Conservation (phyloP, 164 flowering plant genomes). For the Dillenia turbinata region DNA sequence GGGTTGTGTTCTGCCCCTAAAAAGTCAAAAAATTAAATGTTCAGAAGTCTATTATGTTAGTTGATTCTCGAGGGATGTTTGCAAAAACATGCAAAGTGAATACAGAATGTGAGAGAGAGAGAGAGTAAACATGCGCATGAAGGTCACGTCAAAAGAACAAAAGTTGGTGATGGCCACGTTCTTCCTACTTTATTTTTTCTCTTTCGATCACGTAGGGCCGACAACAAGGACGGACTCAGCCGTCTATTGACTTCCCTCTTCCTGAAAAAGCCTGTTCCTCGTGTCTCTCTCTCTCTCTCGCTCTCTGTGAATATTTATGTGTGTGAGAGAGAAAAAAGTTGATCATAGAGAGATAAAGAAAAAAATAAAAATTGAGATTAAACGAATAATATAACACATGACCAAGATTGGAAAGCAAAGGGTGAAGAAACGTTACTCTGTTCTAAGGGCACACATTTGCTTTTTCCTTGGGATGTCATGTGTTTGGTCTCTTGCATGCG, state of each 20-base stretch:
- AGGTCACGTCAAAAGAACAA: conserved; percentile 6
- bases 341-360: no score
- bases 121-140: conserved; percentile 9
- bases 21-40: no score
- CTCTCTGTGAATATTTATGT: neutral
- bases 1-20: no score
- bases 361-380: no score
- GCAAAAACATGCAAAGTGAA: neutral
- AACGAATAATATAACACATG: no score
- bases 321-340: no score
- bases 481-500: conserved; percentile 14
- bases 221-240: conserved; percentile 57
- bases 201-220: conserved; percentile 23
- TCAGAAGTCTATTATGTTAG: no score
- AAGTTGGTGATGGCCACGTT: conserved; percentile 21
- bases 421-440: no score
- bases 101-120: neutral
- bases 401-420: no score
- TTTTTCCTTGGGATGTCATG: no score
- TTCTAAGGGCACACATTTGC: no score
- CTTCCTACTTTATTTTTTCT: neutral
- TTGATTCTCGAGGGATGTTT: neutral
- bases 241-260: conserved; percentile 33
- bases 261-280: conserved; percentile 42
- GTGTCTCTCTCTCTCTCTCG: conserved; percentile 3